Base-by-base conservation (phyloP, 495 filamentous ascomycete genomes). In the Podospora conica region DNA sequence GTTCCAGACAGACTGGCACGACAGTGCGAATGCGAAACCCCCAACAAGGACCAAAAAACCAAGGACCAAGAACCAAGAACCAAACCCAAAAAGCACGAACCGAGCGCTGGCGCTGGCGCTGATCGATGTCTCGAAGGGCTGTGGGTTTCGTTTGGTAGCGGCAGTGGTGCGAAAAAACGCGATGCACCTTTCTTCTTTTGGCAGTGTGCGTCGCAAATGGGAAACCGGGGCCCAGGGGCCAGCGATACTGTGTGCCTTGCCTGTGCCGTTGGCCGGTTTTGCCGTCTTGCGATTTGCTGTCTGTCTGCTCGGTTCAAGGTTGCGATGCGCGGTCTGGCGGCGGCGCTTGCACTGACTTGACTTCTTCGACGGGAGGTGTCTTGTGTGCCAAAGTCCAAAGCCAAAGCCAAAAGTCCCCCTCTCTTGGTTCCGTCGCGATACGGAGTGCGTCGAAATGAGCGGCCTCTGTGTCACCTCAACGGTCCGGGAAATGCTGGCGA, bases 151-250 rank as follows among this genome's bases (percentile, higher is more conserved):
- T 58, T 28, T 28, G 56, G 27, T 25, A 59, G 58, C 58, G 54
- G 54, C n/a, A n/a, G n/a, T n/a, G 11, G 40, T 48, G 58, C 27
- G 28, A 59, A 21, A 21, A 29, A 29, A 31, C 29, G 24, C 60
- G 61, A 55, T 67, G 69, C 69, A 69, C 71, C 65, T 75, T 70
- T 33, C 73, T 73, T 60, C 60, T 73, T 73, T 70, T 57, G 71
- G 73, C 69, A 65, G 58, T 64, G 69, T 61, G 60, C 61, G 65
- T 56, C 64, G 61, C 25, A 68, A 68, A 55, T 31, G 65, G 67
- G 63, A 73, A 68, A 11, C 22, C 58, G 62, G 55, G 57, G 59
- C 28, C 20, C 66, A 20, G 3, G n/a, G n/a, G n/a, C n/a, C n/a
- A n/a, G n/a, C n/a, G n/a, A n/a, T n/a, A n/a, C n/a, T n/a, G n/a